Evolutionary conservation across 148 eudicot genomes (phyloP), one percentile per base, ranked within the genome.

Genomic region (Rhododendron molle): DNA sequence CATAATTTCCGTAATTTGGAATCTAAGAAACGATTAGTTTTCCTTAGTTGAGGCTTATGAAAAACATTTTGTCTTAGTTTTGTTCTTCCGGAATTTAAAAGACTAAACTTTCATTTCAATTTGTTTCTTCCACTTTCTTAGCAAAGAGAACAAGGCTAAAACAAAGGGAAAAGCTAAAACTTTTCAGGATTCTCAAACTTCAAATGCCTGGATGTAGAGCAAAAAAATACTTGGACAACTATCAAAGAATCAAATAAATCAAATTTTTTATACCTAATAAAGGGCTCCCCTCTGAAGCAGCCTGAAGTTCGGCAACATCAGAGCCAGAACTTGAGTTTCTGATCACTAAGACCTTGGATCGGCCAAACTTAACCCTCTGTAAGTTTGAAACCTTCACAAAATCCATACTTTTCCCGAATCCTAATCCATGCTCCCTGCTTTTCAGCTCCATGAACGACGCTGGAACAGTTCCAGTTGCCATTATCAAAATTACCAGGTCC

Each of bases 221-320:
- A 23, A 46, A 80, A 18, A 76, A 21, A 38, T 62, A 62, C 69
- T 7, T 8, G 36, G 4, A 60, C 40, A 21, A 47, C 28, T 36
- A 56, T 50, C 50, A 85, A 62, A 20, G 44, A 47, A 79, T 44
- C 38, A 40, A 12, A 32, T 15, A 11, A 58, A 80, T 79, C 6
- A 85, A 16, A 34, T 73, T 0, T 43, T 73, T 0, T 36, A 86
- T 91, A 97, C 99, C 98, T 84, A 97, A 90, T 20, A 97, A 93
- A 78, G 91, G 94, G 85, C 96, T 93, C 84, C 98, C 98, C 85
- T 92, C 94, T 56, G 98, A 95, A 84, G 96, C 98, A 85, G 96
- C 94, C 91, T 92, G 93, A 85, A 95, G 94, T 88, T 97, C 98
- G 49, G 92, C 98, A 83, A 93, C 89, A 67, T 97, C 99, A 28